A percentile compares a stretch with the other conserved stretches of the same genome.
Evolutionary conservation across 169 alveolate species (phyloP).

Genomic region (Plasmodium blacklocki): DNA sequence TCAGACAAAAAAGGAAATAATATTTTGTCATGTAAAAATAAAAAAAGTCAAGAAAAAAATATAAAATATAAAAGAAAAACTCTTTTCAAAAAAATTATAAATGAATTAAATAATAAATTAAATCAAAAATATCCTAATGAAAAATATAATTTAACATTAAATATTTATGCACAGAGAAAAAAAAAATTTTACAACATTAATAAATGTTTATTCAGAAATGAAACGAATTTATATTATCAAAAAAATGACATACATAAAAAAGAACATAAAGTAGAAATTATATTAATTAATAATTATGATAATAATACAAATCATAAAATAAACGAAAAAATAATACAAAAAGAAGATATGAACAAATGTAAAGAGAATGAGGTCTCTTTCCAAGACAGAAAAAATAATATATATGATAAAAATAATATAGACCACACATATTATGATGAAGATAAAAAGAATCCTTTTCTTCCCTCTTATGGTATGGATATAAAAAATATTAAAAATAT

Average conservation of each 20-base stretch:
- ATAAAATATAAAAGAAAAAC: slow-evolving; percentile 1
- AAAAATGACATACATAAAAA: background rate
- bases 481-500: slow-evolving; percentile 43
- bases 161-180: slow-evolving; percentile 25
- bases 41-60: background rate
- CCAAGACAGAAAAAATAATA: too few relatives aligned
- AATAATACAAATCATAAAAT: slow-evolving; percentile 1
- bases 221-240: background rate
- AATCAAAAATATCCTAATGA: slow-evolving; percentile 24
- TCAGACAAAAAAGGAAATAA: too few relatives aligned
- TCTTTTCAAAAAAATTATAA: slow-evolving; percentile 28
- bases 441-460: background rate
- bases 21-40: too few relatives aligned
- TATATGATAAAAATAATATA: background rate
- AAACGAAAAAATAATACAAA: background rate
- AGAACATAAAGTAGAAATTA: slow-evolving; percentile 1
- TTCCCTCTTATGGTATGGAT: slow-evolving; percentile 10
- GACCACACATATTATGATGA: background rate
- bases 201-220: slow-evolving; percentile 11
- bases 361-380: background rate
- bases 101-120: slow-evolving; percentile 42
- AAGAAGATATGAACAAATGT: background rate
- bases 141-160: slow-evolving; percentile 37
- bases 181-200: slow-evolving; percentile 27
- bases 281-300: background rate